Conservation (phyloP, 345 rosid genomes). For the Gossypium rotundifolium region DNA sequence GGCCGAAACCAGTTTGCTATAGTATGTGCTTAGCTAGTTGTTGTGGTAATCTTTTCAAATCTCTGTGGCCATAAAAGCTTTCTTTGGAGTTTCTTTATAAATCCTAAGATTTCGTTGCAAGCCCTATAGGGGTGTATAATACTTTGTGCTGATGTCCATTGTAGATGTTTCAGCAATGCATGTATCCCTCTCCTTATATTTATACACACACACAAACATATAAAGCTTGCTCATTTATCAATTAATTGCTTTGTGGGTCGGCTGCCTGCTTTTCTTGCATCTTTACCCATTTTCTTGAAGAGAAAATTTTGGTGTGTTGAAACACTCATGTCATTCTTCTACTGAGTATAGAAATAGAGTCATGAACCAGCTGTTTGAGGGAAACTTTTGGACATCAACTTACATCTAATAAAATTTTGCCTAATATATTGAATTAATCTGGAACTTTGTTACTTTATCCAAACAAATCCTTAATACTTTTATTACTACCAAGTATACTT, state of each 20-base stretch:
- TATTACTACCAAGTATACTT: too few species aligned
- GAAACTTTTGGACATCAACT: background rate
- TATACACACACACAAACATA: background rate
- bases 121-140: background rate
- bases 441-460: too few species aligned
- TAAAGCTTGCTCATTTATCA: background rate
- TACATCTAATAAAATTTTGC: too few species aligned
- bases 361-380: background rate
- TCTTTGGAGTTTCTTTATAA: background rate
- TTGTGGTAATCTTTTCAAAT: background rate
- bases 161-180: background rate
- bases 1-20: background rate
- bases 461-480: too few species aligned
- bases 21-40: background rate
- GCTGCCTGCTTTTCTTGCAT: background rate
- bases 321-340: background rate
- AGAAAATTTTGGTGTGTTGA: background rate
- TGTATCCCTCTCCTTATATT: too few species aligned
- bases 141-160: background rate
- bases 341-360: background rate
- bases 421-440: too few species aligned
- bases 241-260: background rate
- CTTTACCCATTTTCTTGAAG: background rate
- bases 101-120: background rate
- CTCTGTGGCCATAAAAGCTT: background rate